Conservation (phyloP, 345 rosid genomes). For the Kernera saxatilis region DNA sequence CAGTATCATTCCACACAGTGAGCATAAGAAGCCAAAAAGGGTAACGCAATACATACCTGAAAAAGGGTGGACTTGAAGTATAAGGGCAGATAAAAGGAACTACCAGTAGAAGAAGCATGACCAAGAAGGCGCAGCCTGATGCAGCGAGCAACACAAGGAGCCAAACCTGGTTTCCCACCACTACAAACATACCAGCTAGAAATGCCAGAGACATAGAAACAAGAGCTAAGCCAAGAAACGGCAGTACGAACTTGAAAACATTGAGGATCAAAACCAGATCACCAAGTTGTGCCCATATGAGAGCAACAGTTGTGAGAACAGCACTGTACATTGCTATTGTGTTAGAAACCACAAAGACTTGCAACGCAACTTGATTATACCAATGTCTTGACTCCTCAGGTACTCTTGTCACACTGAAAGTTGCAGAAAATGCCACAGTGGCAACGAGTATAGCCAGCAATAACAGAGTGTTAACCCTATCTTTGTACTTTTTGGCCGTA, state of each 20-base stretch:
- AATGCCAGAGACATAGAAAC: not conserved
- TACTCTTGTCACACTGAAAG: not conserved
- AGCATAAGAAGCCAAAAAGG: slow-evolving; percentile 1
- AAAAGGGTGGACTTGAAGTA: not conserved
- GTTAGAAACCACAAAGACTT: not conserved
- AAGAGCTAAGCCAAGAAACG: not conserved
- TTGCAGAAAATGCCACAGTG: slow-evolving; percentile 6
- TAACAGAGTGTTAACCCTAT: slow-evolving; percentile 1
- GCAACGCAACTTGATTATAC: not conserved
- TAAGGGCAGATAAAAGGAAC: not conserved
- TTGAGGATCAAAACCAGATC: not conserved
- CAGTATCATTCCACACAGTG: slow-evolving; percentile 6
- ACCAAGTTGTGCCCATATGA: slow-evolving; percentile 19
- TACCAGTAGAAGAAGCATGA: not conserved
- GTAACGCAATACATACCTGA: not conserved
- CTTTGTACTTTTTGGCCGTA: slow-evolving; percentile 1
- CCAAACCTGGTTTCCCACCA: not conserved
- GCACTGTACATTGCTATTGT: slow-evolving; percentile 1
- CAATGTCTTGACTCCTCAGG: not conserved
- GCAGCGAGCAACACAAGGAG: not conserved
- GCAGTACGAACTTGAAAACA: not conserved
- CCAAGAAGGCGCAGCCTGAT: not conserved
- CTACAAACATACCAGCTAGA: not conserved
- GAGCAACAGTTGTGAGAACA: not conserved
- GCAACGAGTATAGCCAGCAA: not conserved